Conservation (phyloP, 2,329 filamentous ascomycete species). For the Cadophora sp. region DNA sequence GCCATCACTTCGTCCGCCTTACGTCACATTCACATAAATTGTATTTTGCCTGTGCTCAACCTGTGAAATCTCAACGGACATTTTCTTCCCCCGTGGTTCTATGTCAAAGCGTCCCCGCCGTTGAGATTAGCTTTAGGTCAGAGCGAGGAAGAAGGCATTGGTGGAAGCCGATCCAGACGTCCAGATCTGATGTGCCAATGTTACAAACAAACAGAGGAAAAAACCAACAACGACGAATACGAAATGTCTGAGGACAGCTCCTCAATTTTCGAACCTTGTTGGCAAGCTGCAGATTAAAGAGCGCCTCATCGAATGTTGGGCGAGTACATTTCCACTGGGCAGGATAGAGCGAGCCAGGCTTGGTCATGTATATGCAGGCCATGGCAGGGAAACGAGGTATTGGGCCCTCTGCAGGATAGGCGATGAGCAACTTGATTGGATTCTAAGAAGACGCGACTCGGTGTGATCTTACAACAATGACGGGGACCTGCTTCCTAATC, state of each 20-base stretch:
- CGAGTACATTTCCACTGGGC: background rate
- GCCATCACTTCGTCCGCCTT: slow-evolving; percentile 12
- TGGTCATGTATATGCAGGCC: slow-evolving; percentile 25
- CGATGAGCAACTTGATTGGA: slow-evolving; percentile 31
- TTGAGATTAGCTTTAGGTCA: slow-evolving; percentile 23
- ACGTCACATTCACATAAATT: slow-evolving; percentile 26
- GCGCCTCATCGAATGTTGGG: background rate
- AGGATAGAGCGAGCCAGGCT: slow-evolving; percentile 6
- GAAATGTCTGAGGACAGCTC: slow-evolving; percentile 7
- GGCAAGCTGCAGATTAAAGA: slow-evolving; percentile 13
- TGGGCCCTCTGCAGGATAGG: slow-evolving; percentile 25
- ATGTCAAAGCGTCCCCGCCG: slow-evolving; percentile 30
- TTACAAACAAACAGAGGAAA: background rate
- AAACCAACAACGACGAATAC: background rate
- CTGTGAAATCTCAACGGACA: slow-evolving; percentile 19
- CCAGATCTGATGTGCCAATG: background rate
- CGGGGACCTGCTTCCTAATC: slow-evolving; percentile 28
- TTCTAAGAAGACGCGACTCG: slow-evolving; percentile 30
- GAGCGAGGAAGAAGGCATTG: slow-evolving; percentile 8
- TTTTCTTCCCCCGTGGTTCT: slow-evolving; percentile 17
- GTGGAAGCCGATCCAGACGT: slow-evolving; percentile 2
- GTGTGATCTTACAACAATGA: slow-evolving; percentile 30
- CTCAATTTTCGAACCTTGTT: slow-evolving; percentile 2
- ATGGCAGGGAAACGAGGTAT: slow-evolving; percentile 27
- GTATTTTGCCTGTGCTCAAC: slow-evolving; percentile 24